Percentiles rank a stretch among this genome's conserved stretches.
phyloP scores from a whole-genome alignment of 2,329 filamentous ascomycete genomes.

The Fusarium sp. region DNA sequence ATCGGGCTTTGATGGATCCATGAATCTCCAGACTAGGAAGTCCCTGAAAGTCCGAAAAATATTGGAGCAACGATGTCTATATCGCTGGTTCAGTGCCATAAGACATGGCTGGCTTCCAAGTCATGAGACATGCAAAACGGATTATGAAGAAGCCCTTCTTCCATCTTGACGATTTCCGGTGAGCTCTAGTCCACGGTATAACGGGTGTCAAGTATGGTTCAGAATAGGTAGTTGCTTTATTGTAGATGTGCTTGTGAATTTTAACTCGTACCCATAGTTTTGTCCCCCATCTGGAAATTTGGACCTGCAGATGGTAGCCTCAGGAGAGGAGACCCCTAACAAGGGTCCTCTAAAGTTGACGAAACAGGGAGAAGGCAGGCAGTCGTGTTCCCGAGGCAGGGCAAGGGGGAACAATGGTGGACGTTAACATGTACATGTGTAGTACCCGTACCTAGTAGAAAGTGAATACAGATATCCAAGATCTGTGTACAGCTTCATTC shows the following conservation, averaged over 20 bases:
- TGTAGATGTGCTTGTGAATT: background rate
- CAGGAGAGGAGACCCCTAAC: conserved; percentile 40
- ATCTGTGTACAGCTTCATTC: background rate
- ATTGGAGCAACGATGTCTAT: background rate
- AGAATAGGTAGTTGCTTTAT: background rate
- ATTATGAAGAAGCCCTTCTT: background rate
- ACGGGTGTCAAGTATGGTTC: background rate
- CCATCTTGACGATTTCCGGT: background rate
- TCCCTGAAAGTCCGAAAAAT: background rate
- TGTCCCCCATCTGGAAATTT: conserved; percentile 45
- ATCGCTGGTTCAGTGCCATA: background rate
- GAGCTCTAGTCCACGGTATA: background rate
- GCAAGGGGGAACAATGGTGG: conserved; percentile 25
- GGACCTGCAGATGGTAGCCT: conserved; percentile 43
- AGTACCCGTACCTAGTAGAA: conserved; percentile 1
- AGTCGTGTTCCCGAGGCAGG: conserved; percentile 28
- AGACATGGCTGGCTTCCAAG: background rate
- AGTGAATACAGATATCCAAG: background rate
- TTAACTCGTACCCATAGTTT: conserved; percentile 19
- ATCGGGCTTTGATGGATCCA: conserved; percentile 2
- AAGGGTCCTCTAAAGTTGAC: conserved; percentile 36
- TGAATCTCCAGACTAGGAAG: conserved; percentile 3
- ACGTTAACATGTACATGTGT: background rate
- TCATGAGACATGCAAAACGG: background rate
- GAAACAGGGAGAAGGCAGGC: conserved; percentile 36